Conservation (phyloP, 441 rosid species). For the Bocquillonia castaneifolia region DNA sequence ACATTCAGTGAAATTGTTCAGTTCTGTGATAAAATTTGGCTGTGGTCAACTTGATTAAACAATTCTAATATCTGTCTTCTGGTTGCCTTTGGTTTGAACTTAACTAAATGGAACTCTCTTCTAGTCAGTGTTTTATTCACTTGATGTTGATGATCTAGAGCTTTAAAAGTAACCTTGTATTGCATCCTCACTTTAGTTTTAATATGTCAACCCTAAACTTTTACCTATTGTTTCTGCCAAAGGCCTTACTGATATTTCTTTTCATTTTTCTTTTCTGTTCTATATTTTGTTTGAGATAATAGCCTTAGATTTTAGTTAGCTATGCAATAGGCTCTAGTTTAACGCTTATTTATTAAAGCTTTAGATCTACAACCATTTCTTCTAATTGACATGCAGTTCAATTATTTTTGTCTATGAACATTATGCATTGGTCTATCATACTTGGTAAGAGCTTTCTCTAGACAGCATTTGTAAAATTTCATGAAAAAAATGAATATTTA, state of each 20-base stretch:
- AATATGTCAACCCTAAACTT: background rate
- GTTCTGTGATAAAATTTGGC: background rate
- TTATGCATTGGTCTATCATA: background rate
- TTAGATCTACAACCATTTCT: too few relatives aligned
- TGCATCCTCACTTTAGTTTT: background rate
- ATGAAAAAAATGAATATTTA: background rate
- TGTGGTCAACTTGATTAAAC: background rate
- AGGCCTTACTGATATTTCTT: background rate
- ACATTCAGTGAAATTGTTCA: too few relatives aligned
- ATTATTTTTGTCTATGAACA: too few relatives aligned
- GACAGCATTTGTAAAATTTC: background rate
- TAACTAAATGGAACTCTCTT: background rate
- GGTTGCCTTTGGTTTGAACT: background rate
- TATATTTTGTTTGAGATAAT: background rate
- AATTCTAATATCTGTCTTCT: background rate
- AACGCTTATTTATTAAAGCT: too few relatives aligned
- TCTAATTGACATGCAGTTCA: too few relatives aligned
- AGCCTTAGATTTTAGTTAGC: background rate
- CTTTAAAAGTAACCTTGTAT: background rate
- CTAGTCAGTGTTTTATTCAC: background rate
- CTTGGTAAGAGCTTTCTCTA: background rate
- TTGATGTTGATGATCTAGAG: background rate
- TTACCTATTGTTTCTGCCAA: background rate
- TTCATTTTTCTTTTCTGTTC: background rate
- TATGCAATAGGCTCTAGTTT: too few relatives aligned